Evolutionary conservation across 106 monocot species (phyloP), one percentile per base, ranked within the genome.

Genomic region (Xerophyta viscosa): DNA sequence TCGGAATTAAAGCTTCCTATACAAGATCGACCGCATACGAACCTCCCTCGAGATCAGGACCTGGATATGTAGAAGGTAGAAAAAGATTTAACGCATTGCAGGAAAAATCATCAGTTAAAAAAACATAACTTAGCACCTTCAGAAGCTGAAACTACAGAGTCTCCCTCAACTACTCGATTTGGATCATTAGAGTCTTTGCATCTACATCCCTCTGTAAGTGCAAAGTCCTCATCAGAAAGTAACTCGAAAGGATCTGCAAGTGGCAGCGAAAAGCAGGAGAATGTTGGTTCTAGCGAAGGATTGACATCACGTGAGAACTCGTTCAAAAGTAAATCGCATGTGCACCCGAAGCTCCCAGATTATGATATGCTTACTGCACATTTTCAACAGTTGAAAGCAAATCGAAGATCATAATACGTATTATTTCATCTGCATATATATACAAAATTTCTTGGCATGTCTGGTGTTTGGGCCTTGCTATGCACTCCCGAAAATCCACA

Each of bases 291-390:
- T n/a, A n/a, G 2, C 20, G 21, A 17, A 56, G 25, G 6, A 39
- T 27, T 47, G 36, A 58, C 30, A n/a, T 74, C 71, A 20, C 58
- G 41, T 24, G 71, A 64, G 26, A 57, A 15, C 18, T 65, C 64
- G 18, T 14, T 48, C 1, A 73, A 74, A 31, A 64, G 44, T 23
- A 41, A 69, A 52, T 31, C 89, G 51, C 82, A 83, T 71, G 70
- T 71, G 60, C 89, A 79, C 31, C 82, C 84, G 24, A 89, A 80
- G 23, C 84, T 76, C 48, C 89, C 89, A 12, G 77, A 89, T 50
- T 84, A 80, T 56, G 90, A 90, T 20, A 41, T 71, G 24, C 33
- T 90, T 15, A 71, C 77, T 30, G 84, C 80, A 48, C 82, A 77
- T 66, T 89, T 89, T 58, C 75, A 60, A 29, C 68, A 79, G 11